Evolutionary conservation across 2,329 filamentous ascomycete genomes (phyloP), one percentile per base, ranked within the genome.

Genomic region (Diaporthe aspalathi): DNA sequence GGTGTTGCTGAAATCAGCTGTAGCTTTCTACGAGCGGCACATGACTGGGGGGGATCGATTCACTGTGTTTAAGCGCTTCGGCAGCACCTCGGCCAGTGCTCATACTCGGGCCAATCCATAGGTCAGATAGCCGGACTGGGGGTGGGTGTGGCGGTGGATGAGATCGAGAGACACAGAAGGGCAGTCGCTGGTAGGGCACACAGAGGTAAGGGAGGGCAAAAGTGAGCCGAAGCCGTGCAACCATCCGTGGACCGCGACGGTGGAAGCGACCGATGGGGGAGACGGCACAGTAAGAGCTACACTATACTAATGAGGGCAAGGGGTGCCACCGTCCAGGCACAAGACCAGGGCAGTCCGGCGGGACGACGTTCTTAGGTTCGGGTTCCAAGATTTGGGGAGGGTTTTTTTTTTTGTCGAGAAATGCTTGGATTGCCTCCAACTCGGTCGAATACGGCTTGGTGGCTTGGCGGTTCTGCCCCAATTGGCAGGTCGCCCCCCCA

Each of bases 401-500:
- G 5, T 7, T 38, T 38, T 38, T 43, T 22, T 57, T 9, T 56
- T 29, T 63, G 57, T 38, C 9, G 60, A 24, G 45, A 49, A 56
- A 24, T 47, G 24, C 17, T 49, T 49, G 60, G 43, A 22, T 40
- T 67, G n/a, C 50, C n/a, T 32, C 35, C 17, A 38, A 24, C 49
- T 24, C 24, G 35, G 35, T 47, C 22, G 9, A 49, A 63, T 40
- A 65, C 35, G 49, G 56, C 14, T 47, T 63, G 45, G 38, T 24
- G 35, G 43, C 68, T 70, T 70, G 68, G 68, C 68, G 20, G 35
- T 40, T 11, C 47, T 49, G 27, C 68, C 57, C 6, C 57, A 70
- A 67, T 54, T 56, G 68, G 68, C 49, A 70, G 68, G 57, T 70
- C 68, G 60, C 27, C 43, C 43, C 56, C 56, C 38, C 57, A 50